Evolutionary conservation across 1,284 basidiomycete species (phyloP).

Genomic region (Irpex sp.): DNA sequence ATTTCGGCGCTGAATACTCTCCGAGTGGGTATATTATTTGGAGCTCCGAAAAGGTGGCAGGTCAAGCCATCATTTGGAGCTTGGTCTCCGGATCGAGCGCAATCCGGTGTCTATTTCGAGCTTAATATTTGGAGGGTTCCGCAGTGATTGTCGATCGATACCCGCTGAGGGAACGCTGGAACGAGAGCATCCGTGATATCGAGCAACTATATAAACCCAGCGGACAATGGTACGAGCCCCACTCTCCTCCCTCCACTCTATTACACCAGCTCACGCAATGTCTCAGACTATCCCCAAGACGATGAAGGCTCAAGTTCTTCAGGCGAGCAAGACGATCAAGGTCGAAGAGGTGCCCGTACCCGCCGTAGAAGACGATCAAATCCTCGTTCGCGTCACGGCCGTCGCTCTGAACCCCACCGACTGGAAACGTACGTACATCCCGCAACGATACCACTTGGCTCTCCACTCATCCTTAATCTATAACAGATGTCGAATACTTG

Average conservation of each 20-base stretch:
- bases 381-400: conserved; percentile 21
- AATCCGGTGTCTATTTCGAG: neutral
- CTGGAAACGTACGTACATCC: conserved; percentile 18
- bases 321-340: conserved; percentile 10
- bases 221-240: too few relatives aligned
- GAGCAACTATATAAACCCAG: neutral
- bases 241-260: neutral
- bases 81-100: neutral
- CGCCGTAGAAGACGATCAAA: conserved; percentile 17
- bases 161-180: too few relatives aligned
- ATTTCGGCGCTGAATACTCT: neutral
- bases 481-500: conserved; percentile 2
- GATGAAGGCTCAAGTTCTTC: conserved; percentile 12
- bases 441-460: neutral
- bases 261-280: neutral
- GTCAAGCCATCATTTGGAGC: neutral
- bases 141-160: neutral
- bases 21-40: neutral
- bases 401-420: conserved; percentile 26
- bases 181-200: neutral
- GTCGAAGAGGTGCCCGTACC: conserved; percentile 22
- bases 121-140: neutral
- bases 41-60: neutral
- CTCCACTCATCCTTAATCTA: neutral
- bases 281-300: conserved; percentile 6